Conservation (phyloP, 768 basidiomycete species). For the Boletus tomentosulus region DNA sequence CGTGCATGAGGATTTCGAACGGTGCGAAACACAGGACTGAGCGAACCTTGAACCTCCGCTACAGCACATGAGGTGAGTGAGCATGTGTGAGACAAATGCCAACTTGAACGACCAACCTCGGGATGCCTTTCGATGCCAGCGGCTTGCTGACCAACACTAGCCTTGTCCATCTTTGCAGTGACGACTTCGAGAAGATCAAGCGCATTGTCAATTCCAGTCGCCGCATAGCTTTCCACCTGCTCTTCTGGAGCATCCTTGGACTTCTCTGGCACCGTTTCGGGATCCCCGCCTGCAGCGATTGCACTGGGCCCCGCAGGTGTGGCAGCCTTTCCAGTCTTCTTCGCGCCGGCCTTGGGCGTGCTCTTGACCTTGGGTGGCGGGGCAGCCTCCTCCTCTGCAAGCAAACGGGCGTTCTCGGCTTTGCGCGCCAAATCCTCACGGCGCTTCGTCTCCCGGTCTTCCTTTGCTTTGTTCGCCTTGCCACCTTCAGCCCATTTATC, state of each 20-base stretch:
- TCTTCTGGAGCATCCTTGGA: constrained; percentile 27
- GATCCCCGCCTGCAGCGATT: constrained; percentile 67
- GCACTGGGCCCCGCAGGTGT: constrained; percentile 80
- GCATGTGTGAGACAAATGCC: background rate
- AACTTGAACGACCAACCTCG: constrained; percentile 54
- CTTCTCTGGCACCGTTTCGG: constrained; percentile 28
- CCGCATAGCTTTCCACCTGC: constrained; percentile 65
- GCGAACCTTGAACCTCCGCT: constrained; percentile 86
- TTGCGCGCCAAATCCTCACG: constrained; percentile 80
- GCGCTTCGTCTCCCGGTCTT: constrained; percentile 78
- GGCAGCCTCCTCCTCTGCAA: constrained; percentile 83
- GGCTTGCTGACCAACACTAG: constrained; percentile 82
- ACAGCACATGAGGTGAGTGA: constrained; percentile 13
- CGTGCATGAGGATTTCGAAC: constrained; percentile 4
- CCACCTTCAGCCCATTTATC: constrained; percentile 62
- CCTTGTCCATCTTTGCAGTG: constrained; percentile 90
- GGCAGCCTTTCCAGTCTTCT: constrained; percentile 48
- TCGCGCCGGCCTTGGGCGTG: constrained; percentile 59
- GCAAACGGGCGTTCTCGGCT: constrained; percentile 76
- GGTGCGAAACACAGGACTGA: background rate
- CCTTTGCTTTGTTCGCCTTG: constrained; percentile 64
- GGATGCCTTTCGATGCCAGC: constrained; percentile 87
- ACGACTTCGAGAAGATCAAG: constrained; percentile 86
- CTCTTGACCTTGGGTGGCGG: constrained; percentile 55
- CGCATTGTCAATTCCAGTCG: constrained; percentile 88